phyloP scores from a whole-genome alignment of 306 rosid species.

The Cucurbita pepo region DNA sequence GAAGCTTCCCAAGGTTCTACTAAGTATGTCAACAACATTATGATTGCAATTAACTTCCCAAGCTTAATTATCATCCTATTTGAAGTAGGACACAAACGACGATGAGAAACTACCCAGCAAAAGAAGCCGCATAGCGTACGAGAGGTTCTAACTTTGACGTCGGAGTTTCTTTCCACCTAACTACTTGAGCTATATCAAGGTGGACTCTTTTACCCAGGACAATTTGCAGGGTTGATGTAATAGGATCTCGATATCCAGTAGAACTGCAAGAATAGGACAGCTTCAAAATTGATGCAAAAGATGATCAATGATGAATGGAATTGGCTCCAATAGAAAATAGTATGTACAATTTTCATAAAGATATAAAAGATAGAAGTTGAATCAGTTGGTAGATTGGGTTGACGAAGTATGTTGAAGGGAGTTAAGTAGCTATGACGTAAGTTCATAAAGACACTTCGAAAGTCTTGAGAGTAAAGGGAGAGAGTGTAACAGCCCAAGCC shows the following conservation, averaged over 20 bases:
- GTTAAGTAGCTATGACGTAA: not conserved
- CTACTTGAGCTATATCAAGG: conserved; percentile 92
- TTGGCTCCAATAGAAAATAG: not conserved
- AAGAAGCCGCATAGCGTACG: conserved; percentile 88
- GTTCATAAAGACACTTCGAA: not conserved
- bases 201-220: conserved; percentile 68
- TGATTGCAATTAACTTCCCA: not conserved
- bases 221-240: conserved; percentile 76
- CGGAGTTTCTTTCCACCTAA: conserved; percentile 72
- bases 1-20: conserved; percentile 3
- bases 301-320: not conserved
- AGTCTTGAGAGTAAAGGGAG: not conserved
- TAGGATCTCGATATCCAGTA: conserved; percentile 84
- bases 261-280: conserved; percentile 39
- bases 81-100: not conserved
- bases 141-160: conserved; percentile 60
- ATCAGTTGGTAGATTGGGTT: not conserved
- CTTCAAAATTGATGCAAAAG: not conserved
- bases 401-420: not conserved
- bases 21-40: conserved; percentile 4
- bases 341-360: not conserved
- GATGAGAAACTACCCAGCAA: conserved; percentile 64
- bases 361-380: not conserved
- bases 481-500: not conserved
- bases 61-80: not conserved